Evolutionary conservation across 202 grass and related monocot species (phyloP).

Genomic region (Saccharum hybrid): DNA sequence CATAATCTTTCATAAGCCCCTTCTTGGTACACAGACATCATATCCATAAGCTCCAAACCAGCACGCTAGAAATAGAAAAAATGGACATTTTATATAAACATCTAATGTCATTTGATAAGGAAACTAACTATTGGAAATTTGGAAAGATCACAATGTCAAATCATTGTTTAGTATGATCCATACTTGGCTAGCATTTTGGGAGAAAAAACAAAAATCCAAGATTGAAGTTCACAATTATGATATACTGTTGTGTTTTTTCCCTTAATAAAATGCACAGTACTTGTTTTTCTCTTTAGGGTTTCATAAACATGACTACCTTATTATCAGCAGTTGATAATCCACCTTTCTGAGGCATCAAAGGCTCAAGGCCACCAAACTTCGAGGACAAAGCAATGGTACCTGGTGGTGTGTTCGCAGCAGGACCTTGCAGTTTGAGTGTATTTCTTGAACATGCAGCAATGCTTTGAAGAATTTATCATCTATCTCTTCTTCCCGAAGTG

Average conservation of each 20-base stretch:
- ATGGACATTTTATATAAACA: conserved; percentile 29
- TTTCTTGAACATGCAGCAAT: conserved; percentile 94
- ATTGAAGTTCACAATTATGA: neutral
- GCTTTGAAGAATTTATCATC: conserved; percentile 97
- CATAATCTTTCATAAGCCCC: conserved; percentile 97
- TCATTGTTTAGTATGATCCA: neutral
- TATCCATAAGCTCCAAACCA: conserved; percentile 99
- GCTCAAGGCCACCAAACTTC: conserved; percentile 26
- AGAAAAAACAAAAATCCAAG: conserved; percentile 11
- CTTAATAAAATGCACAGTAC: neutral
- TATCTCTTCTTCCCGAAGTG: conserved; percentile 85
- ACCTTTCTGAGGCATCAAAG: conserved; percentile 16
- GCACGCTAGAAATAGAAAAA: conserved; percentile 68
- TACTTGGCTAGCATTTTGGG: neutral
- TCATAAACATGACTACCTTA: neutral
- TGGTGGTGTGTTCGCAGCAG: conserved; percentile 95
- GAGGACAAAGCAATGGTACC: conserved; percentile 49
- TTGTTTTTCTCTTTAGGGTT: neutral
- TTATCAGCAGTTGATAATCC: neutral
- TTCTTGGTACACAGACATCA: conserved; percentile 99
- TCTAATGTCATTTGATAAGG: neutral
- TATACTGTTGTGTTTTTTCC: neutral
- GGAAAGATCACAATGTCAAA: conserved; percentile 10
- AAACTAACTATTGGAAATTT: conserved; percentile 23
- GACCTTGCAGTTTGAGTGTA: conserved; percentile 97